Evolutionary conservation across 2,329 filamentous ascomycete genomes (phyloP).

Genomic region (Epichloe hybrida): DNA sequence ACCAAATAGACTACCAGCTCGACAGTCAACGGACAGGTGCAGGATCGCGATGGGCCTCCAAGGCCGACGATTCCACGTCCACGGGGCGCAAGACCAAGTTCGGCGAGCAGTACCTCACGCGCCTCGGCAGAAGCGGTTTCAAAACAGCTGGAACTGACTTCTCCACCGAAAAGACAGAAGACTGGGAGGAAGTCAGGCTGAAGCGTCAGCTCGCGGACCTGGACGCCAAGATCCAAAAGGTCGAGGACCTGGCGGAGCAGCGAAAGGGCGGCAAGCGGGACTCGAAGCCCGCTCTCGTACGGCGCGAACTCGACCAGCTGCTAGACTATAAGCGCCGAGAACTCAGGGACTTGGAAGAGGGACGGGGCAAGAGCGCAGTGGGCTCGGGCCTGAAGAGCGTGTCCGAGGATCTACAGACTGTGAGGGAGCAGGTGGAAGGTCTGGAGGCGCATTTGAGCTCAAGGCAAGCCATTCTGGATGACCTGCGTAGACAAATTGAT

Average conservation of each 20-base stretch:
- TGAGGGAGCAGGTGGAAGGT: constrained; percentile 90
- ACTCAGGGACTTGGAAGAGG: constrained; percentile 61
- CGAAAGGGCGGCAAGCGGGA: constrained; percentile 52
- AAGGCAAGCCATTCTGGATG: constrained; percentile 61
- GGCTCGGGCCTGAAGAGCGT: constrained; percentile 66
- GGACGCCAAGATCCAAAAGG: constrained; percentile 69
- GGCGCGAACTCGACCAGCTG: constrained; percentile 85
- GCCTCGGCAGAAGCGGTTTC: constrained; percentile 73
- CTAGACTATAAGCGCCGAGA: constrained; percentile 86
- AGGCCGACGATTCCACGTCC: constrained; percentile 63
- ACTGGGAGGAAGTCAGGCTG: constrained; percentile 94
- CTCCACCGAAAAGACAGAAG: constrained; percentile 68
- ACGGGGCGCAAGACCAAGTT: constrained; percentile 94
- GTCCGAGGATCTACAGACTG: constrained; percentile 71
- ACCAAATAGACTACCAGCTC: constrained; percentile 91
- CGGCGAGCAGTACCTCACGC: constrained; percentile 88
- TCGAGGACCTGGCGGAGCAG: constrained; percentile 60
- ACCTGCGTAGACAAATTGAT: constrained; percentile 71
- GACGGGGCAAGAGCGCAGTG: constrained; percentile 51
- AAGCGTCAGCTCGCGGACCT: constrained; percentile 86
- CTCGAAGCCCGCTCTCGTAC: constrained; percentile 79
- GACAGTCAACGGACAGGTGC: constrained; percentile 55
- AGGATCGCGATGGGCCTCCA: constrained; percentile 65
- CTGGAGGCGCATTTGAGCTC: constrained; percentile 69
- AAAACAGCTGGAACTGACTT: constrained; percentile 84